Evolutionary conservation across 345 rosid genomes (phyloP), one percentile per base, ranked within the genome.

Genomic region (Anacardium occidentale): DNA sequence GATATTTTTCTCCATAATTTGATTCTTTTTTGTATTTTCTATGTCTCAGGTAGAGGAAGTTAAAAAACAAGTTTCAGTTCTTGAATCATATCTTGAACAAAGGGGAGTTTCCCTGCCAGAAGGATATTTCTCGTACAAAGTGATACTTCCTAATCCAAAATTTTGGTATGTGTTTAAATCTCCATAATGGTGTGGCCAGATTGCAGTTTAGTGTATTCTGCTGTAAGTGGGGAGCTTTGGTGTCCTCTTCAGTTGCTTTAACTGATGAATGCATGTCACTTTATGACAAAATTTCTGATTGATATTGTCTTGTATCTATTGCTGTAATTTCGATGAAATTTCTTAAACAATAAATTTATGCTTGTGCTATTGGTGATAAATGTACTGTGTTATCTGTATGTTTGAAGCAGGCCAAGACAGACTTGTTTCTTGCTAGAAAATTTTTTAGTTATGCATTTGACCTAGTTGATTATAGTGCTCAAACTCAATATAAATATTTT

Each of bases 61-160:
- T 37, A 89, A 83, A 69, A 84, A 80, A 69, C 87, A 85, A 75
- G 89, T 86, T 82, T 82, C 81, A 26, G 73, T 94, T 80, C 95
- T 94, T 70, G 92, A 89, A 83, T 86, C 93, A 66, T 94, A 94
- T 82, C 88, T 91, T 77, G 93, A 90, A 68, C 98, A 90, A 80
- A 87, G 97, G 73, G 97, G 98, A 44, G 80, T 91, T 78, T 64
- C 89, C 75, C 75, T 94, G 50, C 93, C 87, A 4, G 91, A 90
- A 72, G 98, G 90, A 74, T 89, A 85, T 69, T 56, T 92, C 67
- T 87, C 97, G 67, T 87, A 78, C 85, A 92, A 92, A 90, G 93
- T 94, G 77, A 79, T 94, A 25, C 74, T 94, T 70, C 95, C 98
- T 64, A 89, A 92, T 83, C 97, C 98, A 25, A 90, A 85, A 70